These are phyloP conservation scores for Phialophora macrospora DNA, from an alignment of 2,329 filamentous ascomycete genomes.

Conservation along the genomic window DNA sequence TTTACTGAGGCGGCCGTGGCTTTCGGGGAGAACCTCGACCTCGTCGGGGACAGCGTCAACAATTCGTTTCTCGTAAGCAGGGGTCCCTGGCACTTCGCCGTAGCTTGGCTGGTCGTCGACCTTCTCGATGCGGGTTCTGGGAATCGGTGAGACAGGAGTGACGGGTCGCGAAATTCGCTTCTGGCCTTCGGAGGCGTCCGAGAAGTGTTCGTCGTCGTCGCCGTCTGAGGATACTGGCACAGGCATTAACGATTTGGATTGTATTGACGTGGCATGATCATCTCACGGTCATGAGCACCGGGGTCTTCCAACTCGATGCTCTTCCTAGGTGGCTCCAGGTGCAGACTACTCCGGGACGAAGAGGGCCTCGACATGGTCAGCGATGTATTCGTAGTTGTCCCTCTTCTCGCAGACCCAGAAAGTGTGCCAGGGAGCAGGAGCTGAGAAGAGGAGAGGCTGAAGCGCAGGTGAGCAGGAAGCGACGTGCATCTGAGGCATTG, in stretches of 20 bases:
- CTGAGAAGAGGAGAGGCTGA: not conserved
- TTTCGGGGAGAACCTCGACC: conserved; percentile 62
- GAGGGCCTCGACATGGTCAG: conserved; percentile 32
- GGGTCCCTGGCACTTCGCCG: conserved; percentile 66
- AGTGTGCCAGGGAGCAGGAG: not conserved
- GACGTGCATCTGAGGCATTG: conserved; percentile 3
- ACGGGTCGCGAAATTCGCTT: conserved; percentile 42
- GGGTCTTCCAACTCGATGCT: conserved; percentile 61
- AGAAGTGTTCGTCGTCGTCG: conserved; percentile 67
- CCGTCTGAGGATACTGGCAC: conserved; percentile 54
- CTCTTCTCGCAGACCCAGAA: not conserved
- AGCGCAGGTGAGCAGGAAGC: conserved; percentile 1
- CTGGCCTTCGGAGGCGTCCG: conserved; percentile 66
- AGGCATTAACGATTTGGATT: conserved; percentile 28
- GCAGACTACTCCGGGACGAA: conserved; percentile 41
- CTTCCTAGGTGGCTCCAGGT: conserved; percentile 60
- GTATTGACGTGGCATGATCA: not conserved
- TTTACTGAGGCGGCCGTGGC: conserved; percentile 47
- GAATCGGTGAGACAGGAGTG: conserved; percentile 58
- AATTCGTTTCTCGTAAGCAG: conserved; percentile 62
- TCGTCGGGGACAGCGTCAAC: conserved; percentile 68
- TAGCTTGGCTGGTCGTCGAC: conserved; percentile 64
- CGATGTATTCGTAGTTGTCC: conserved; percentile 18
- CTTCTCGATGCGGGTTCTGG: conserved; percentile 66
- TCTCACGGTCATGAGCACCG: conserved; percentile 57